Conservation (phyloP, 2,329 filamentous ascomycete genomes). For the Exophiala calicioides region DNA sequence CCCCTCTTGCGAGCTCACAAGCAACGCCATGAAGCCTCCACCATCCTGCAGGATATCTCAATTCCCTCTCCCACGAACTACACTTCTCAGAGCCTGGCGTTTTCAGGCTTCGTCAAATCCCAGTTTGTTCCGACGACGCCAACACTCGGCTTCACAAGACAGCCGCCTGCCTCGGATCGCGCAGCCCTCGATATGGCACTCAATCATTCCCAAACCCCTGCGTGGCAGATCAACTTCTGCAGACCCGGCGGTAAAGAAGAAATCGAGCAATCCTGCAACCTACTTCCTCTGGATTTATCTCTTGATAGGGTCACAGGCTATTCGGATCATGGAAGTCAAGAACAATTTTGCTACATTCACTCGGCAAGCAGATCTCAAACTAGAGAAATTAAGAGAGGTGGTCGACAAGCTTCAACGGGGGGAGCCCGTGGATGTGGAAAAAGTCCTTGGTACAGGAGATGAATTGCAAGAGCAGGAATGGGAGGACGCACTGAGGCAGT, state of each 20-base stretch:
- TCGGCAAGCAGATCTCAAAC: slow-evolving; percentile 75
- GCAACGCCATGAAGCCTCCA: slow-evolving; percentile 7
- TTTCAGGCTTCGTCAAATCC: not conserved
- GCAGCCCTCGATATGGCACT: slow-evolving; percentile 67
- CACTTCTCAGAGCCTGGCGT: not conserved
- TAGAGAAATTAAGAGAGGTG: slow-evolving; percentile 70
- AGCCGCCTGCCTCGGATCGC: slow-evolving; percentile 42
- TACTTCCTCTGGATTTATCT: slow-evolving; percentile 81
- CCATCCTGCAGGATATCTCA: not conserved
- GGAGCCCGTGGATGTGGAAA: slow-evolving; percentile 78
- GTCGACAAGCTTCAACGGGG: slow-evolving; percentile 49
- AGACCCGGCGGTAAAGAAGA: slow-evolving; percentile 47
- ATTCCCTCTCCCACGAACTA: not conserved
- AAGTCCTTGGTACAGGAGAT: slow-evolving; percentile 75
- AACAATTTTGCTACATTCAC: slow-evolving; percentile 72
- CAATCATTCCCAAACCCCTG: slow-evolving; percentile 64
- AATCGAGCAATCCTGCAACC: slow-evolving; percentile 76
- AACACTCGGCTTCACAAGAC: slow-evolving; percentile 14
- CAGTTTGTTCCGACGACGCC: slow-evolving; percentile 6
- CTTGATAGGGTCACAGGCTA: slow-evolving; percentile 91
- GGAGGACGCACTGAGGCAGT: slow-evolving; percentile 60
- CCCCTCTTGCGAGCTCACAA: no score
- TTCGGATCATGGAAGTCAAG: slow-evolving; percentile 82
- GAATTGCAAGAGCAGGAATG: slow-evolving; percentile 75
- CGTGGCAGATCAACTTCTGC: slow-evolving; percentile 40